Conservation (phyloP, 805 yeast species). For the Naumovozyma dairenensis region DNA sequence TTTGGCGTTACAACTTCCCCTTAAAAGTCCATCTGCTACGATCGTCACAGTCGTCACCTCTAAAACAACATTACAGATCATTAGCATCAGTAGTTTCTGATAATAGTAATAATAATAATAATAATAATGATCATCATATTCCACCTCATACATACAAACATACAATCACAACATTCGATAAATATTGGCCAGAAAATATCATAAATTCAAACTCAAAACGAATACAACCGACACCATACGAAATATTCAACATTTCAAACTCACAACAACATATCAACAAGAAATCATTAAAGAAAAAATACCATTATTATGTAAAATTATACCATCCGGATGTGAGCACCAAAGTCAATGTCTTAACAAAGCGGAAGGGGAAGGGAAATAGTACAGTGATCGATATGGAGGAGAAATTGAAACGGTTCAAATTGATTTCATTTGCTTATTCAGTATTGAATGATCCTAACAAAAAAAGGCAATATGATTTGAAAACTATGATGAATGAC, state of each 20-base stretch:
- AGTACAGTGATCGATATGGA: constrained; percentile 4
- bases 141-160: no score
- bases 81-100: no score
- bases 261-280: constrained; percentile 28
- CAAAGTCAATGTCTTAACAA: background rate
- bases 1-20: no score
- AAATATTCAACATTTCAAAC: constrained; percentile 41
- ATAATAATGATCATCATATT: no score
- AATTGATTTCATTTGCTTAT: constrained; percentile 48
- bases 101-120: no score
- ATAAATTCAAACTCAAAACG: no score
- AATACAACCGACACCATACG: constrained; percentile 76
- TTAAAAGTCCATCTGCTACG: no score
- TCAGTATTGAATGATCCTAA: constrained; percentile 39
- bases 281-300: constrained; percentile 36
- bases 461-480: constrained; percentile 38
- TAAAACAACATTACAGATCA: no score
- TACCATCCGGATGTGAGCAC: constrained; percentile 68
- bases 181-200: constrained; percentile 45
- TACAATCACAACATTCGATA: no score
- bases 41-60: no score
- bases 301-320: constrained; percentile 53
- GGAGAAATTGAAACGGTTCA: constrained; percentile 38
- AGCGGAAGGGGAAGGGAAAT: no score
- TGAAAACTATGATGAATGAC: constrained; percentile 10